Percentiles rank a stretch among this genome's conserved stretches.
phyloP scores from a whole-genome alignment of 192 early-diverging fungal species.

The Phycomyces blakesleeanus region DNA sequence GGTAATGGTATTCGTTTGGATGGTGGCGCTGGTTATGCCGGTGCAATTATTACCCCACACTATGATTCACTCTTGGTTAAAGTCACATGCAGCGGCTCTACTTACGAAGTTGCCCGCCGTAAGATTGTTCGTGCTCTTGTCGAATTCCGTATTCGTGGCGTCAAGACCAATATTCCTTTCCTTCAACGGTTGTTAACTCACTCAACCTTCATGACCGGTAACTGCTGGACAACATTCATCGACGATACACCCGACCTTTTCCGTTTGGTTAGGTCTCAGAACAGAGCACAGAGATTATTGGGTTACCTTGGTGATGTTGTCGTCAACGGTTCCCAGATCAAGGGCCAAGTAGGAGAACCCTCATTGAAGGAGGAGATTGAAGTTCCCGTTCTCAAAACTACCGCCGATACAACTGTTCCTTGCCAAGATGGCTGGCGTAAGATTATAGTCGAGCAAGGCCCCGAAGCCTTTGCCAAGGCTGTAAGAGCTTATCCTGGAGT shows the following conservation, averaged over 20 bases:
- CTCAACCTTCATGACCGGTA: constrained; percentile 74
- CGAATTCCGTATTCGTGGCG: constrained; percentile 94
- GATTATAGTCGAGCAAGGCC: constrained; percentile 79
- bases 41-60: constrained; percentile 89
- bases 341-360: constrained; percentile 83
- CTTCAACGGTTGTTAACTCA: constrained; percentile 83
- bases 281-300: constrained; percentile 87
- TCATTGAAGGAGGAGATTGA: constrained; percentile 59
- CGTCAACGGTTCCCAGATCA: constrained; percentile 89
- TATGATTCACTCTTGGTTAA: constrained; percentile 97
- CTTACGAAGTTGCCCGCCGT: constrained; percentile 86
- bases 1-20: constrained; percentile 86
- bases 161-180: constrained; percentile 97
- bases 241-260: constrained; percentile 95
- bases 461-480: constrained; percentile 88
- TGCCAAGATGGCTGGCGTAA: constrained; percentile 77
- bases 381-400: constrained; percentile 56
- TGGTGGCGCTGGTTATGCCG: constrained; percentile 85
- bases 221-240: constrained; percentile 96
- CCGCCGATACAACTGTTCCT: constrained; percentile 26
- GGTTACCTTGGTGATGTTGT: constrained; percentile 87
- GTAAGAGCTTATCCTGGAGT: constrained; percentile 82
- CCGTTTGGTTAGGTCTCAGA: constrained; percentile 65
- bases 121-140: constrained; percentile 84
- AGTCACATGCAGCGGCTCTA: constrained; percentile 81